Percentiles rank a stretch among this genome's conserved stretches.
Evolutionary conservation across 225 moss, liverwort and hornwort genomes (phyloP).

Genomic region (Neckera pumila): DNA sequence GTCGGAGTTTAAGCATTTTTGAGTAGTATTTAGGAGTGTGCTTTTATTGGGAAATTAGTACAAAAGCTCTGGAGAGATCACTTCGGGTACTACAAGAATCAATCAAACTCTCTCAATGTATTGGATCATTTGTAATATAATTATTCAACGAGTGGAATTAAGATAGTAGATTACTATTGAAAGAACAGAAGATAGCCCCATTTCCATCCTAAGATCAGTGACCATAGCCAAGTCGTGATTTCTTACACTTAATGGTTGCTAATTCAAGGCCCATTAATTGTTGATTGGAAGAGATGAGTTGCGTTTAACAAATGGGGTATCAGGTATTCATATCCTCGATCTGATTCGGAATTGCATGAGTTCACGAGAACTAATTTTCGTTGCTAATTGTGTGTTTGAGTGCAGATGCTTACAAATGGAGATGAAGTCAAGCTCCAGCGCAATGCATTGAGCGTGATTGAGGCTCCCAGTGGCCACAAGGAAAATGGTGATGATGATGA

Average conservation of each 20-base stretch:
- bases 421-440: conserved; percentile 60
- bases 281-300: not conserved
- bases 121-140: not conserved
- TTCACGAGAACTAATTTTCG: not conserved
- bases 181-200: not conserved
- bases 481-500: conserved; percentile 16
- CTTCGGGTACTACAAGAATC: not conserved
- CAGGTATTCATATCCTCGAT: not conserved
- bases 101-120: not conserved
- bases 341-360: not conserved
- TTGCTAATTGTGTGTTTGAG: not conserved
- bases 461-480: conserved; percentile 25
- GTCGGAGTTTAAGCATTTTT: not conserved
- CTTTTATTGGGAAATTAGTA: too few species aligned
- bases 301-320: not conserved
- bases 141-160: not conserved
- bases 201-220: not conserved
- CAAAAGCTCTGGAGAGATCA: not conserved
- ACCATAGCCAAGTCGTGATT: not conserved
- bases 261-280: not conserved
- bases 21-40: not conserved
- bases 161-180: not conserved
- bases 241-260: not conserved
- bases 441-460: conserved; percentile 55
- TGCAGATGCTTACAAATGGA: conserved; percentile 50